Conservation (phyloP, 2,329 filamentous ascomycete species). For the Arachnopeziza araneosa region DNA sequence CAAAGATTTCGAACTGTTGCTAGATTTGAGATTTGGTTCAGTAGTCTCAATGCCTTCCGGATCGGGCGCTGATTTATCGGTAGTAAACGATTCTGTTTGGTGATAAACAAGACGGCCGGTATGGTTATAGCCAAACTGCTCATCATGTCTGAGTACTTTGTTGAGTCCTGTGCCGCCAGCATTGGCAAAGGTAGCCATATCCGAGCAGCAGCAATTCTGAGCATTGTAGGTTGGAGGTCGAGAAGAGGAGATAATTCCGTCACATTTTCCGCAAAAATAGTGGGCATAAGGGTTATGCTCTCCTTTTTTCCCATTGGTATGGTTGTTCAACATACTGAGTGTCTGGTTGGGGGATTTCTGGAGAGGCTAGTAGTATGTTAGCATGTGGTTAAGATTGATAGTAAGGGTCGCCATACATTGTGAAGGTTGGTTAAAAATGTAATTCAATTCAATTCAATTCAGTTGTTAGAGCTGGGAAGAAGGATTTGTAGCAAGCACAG, state of each 20-base stretch:
- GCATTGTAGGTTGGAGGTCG: slow-evolving; percentile 22
- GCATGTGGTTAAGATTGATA: slow-evolving; percentile 1
- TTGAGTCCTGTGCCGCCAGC: not conserved
- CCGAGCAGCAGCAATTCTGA: slow-evolving; percentile 24
- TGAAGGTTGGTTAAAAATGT: not conserved
- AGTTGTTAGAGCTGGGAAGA: no score
- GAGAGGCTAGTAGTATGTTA: slow-evolving; percentile 8
- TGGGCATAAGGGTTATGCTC: slow-evolving; percentile 11
- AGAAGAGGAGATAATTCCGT: slow-evolving; percentile 18
- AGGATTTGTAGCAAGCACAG: not conserved
- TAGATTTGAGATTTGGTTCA: slow-evolving; percentile 12
- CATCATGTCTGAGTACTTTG: not conserved
- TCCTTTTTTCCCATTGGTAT: not conserved
- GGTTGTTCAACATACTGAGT: slow-evolving; percentile 7
- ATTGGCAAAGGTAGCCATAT: slow-evolving; percentile 8
- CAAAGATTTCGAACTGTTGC: slow-evolving; percentile 4
- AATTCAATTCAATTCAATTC: not conserved
- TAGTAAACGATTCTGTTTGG: slow-evolving; percentile 8
- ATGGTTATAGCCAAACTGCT: not conserved
- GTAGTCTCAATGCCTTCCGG: slow-evolving; percentile 21
- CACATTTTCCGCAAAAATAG: slow-evolving; percentile 21
- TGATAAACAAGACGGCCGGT: slow-evolving; percentile 3
- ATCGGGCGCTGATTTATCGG: slow-evolving; percentile 2
- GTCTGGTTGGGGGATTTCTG: not conserved
- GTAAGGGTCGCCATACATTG: not conserved